Evolutionary conservation across 192 early-diverging fungal genomes (phyloP), one percentile per base, ranked within the genome.

Genomic region (Coemansia sp.): DNA sequence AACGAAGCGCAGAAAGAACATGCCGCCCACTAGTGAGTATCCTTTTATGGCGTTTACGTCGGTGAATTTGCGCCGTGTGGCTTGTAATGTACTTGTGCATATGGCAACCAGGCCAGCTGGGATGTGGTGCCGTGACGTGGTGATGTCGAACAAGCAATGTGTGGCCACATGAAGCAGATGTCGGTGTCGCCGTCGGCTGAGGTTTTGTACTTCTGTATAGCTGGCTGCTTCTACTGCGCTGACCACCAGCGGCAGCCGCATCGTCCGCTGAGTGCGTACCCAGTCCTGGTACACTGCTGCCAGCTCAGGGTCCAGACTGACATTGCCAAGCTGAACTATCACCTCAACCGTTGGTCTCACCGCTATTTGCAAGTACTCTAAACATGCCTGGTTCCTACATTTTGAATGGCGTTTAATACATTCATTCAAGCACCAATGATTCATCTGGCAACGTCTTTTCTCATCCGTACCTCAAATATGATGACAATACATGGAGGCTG

Each of bases 151-250:
- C 21, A 78, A 45, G 21, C 69, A 78, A 56, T 78, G 75, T 19
- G 75, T 62, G 15, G 75, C 66, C 5, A 78, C 54, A 39, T 78
- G 66, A 15, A 61, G 47, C 47, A 78, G 59, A 27, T 78, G 66
- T 23, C 70, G 58, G 19, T 72, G 66, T 54, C 75, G 69, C 62
- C 75, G 69, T 5, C 75, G 69, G 58, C 75, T 78, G 29, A 78
- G 70, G 56, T 78, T 78, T 53, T 78, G 75, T 51, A 78, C 75
- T 55, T 78, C 75, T 2, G 75, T 78, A 56, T 78, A 78, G 49
- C 69, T 60, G 3, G 75, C 75, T 6, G 75, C 75, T 17, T 78
- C 75, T 2, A 72, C 69, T 1, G 62, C 61, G 39, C 75, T 66
- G 12, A 69, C 75, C 0, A 78, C 69, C 0, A 51, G 63, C 4